These are phyloP conservation scores for Drosera capensis DNA, from an alignment of 148 eudicot genomes.

Conservation along the genomic window DNA sequence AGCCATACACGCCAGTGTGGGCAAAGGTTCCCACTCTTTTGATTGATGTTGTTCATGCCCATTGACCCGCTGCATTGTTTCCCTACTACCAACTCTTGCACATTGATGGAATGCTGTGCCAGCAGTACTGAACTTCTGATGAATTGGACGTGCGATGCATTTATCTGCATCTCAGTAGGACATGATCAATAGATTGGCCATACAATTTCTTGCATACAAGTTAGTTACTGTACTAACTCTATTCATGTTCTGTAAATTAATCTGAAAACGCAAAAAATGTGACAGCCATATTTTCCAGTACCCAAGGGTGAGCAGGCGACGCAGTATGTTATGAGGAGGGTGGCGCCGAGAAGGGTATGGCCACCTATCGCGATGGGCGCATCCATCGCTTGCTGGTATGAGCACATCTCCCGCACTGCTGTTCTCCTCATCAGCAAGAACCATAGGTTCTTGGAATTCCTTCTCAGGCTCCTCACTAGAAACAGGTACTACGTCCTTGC, in stretches of 20 bases:
- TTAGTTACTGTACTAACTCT: too few relatives aligned
- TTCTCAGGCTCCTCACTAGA: conserved; percentile 64
- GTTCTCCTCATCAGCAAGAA: conserved; percentile 69
- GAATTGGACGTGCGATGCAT: too few relatives aligned
- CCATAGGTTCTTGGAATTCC: conserved; percentile 68
- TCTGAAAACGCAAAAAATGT: not conserved
- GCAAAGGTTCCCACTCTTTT: too few relatives aligned
- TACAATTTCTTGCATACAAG: too few relatives aligned
- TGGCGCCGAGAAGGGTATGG: conserved; percentile 82
- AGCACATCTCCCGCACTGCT: conserved; percentile 69
- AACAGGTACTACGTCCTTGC: conserved; percentile 68
- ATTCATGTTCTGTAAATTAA: not conserved
- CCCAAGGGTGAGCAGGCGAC: conserved; percentile 4
- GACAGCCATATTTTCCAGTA: conserved; percentile 4
- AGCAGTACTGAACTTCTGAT: too few relatives aligned
- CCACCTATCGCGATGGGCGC: conserved; percentile 70
- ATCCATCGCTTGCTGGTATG: conserved; percentile 87
- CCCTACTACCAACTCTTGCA: too few relatives aligned
- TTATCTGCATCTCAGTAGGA: too few relatives aligned
- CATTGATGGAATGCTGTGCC: too few relatives aligned
- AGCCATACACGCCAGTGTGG: too few relatives aligned
- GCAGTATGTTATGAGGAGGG: conserved; percentile 7
- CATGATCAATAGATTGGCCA: too few relatives aligned
- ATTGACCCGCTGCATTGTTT: too few relatives aligned
- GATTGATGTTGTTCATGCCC: too few relatives aligned